Base-by-base conservation (phyloP, 768 basidiomycete genomes). In the Suillus alpinus region DNA sequence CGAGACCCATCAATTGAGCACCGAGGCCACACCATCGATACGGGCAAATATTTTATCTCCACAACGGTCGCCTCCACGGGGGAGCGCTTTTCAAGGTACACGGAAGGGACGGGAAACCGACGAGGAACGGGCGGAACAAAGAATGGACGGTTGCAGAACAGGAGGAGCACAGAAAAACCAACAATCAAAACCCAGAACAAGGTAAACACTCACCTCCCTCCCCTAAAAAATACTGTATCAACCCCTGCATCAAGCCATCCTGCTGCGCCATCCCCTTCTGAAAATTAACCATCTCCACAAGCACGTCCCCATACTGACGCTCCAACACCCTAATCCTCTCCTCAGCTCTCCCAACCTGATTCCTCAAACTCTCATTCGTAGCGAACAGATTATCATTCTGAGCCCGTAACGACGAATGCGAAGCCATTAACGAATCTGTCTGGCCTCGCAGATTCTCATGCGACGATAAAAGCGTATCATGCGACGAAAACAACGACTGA, bases 151-250 rank as follows among this genome's bases (percentile, higher is more conserved):
- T 26, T 26, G 26, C 1, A 3, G 3, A 26, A 26, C 26, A 26
- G 2, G 26, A 26, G 26, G 2, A 26, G 26, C 26, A 26, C 3
- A 26, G 26, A 26, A 26, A 26, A 26, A 26, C 26, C 26, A 26
- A 1, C 2, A 26, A 26, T 26, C 26, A 26, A 26, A 26, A 26
- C 26, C 26, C 26, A 26, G 26, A 26, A 26, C 26, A 26, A 26
- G 26, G 26, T 2, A 26, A 26, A 26, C 26, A 3, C 80, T 72
- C 71, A 81, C 81, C 81, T 63, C 78, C 80, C 75, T 92, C 91
- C 65, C 88, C 86, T 66, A 94, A 76, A 73, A 92, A 89, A 76
- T 91, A 92, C 60, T 88, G 86, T 66, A 95, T 87, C 62, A 94
- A 70, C 66, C 83, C 86, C 74, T 92, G 89, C 84, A 92, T 88